Evolutionary conservation across 257 asterid species (phyloP), one percentile per base, ranked within the genome.

Genomic region (Nicotiana otophora): DNA sequence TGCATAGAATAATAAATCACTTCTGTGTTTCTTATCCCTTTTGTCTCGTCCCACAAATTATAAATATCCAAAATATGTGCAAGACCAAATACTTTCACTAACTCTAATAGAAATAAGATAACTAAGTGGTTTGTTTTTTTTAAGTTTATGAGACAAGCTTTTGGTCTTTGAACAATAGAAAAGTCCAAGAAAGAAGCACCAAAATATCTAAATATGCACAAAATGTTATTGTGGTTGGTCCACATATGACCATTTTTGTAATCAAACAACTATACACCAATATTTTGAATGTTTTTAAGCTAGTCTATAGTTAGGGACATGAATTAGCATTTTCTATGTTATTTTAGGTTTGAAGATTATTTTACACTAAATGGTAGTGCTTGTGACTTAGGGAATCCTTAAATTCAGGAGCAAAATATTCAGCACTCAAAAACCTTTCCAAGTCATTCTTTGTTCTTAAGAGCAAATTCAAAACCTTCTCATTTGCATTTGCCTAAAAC

Each of bases 301-400:
- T 58, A 31, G 36, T 55, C 34, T 55, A 33, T 31, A 78, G 36
- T 34, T 58, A 81, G 81, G 77, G 91, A 91, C 91, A 88, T 60
- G 3, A 78, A 76, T 82, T 69, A 84, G 95, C 34, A 89, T 66
- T 82, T 66, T 76, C 65, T 57, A 34, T 63, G 81, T 82, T 86
- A 9, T 63, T 4, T 63, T 76, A 30, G 64, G 79, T 86, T 90
- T 88, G 89, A 86, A 88, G 84, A 90, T 88, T 88, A 88, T 67
- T 86, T 87, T 85, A 86, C 82, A 77, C 58, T 66, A 69, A 78
- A 79, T 67, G 10, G 77, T 67, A 84, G 79, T 82, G 77, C 90
- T 85, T 86, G 85, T 88, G 90, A 90, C 85, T 54, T 81, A 26
- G 78, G 62, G 86, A 51, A 75, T 78, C 95, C 92, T 86, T 91